Base-by-base conservation (phyloP, 176 grass and related monocot species). In the Juncus effusus region DNA sequence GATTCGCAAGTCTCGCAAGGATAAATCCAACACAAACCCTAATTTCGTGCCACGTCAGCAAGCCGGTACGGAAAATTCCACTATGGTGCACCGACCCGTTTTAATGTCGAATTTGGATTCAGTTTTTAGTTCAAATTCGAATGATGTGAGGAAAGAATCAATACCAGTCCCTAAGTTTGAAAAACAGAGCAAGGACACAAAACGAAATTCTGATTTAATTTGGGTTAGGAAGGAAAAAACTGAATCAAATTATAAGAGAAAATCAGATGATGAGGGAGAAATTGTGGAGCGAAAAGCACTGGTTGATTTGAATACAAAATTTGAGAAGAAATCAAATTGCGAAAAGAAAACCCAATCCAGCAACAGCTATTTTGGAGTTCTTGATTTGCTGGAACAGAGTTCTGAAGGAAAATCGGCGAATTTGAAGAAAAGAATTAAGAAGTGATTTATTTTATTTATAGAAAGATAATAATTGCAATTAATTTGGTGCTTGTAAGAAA, bases 311-410 rank as follows among this genome's bases (percentile, higher is more conserved):
- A 71, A 58, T 12, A 0, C 9, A 9, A 47, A 6, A 6, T 47
- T 47, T 47, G 44, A 47, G 9, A 35, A 47, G 9, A 35, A 59
- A 56, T 11, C 38, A 9, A 45, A 11, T 71, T 13, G 13, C 37
- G 19, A 28, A 28, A 15, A 55, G 50, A 69, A 40, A 69, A 42
- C 9, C 5, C 2, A 47, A 14, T 39, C 50, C 45, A 71, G 67
- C 13, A 71, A 71, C n/a, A 71, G 14, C 38, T 57, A 71, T 11
- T 71, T 71, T 58, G 67, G 67, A 10, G 53, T 71, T 12, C 67
- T 71, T 0, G 67, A 71, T 13, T 6, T 58, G 53, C 13, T 71
- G 15, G 67, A 71, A 44, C 67, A 52, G n/a, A 59, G 14, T 37
- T 55, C 67, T 1, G 14, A 6, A 8, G 36, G 56, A 9, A 71